These are phyloP conservation scores for Scolecobasidium constrictum DNA, from an alignment of 2,329 filamentous ascomycete species.

Conservation along the genomic window DNA sequence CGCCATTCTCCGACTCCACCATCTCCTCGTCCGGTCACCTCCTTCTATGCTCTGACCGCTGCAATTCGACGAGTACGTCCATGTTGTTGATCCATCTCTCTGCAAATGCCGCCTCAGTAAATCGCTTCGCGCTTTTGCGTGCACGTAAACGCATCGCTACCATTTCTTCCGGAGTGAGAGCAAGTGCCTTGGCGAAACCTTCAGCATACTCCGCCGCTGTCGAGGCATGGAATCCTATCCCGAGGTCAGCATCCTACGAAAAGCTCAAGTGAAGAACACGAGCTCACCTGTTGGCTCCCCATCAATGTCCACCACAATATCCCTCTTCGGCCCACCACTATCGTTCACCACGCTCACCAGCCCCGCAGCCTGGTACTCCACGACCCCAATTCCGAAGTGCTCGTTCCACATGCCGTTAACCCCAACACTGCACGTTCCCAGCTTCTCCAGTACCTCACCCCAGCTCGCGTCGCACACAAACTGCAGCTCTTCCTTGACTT, in stretches of 20 bases:
- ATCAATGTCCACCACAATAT: conserved; percentile 78
- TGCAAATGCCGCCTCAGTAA: conserved; percentile 79
- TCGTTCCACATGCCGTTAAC: conserved; percentile 99
- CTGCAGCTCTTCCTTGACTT: conserved; percentile 71
- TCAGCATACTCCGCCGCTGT: conserved; percentile 69
- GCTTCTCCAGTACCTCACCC: conserved; percentile 72
- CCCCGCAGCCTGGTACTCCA: conserved; percentile 94
- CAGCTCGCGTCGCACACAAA: conserved; percentile 88
- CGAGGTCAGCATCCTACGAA: conserved; percentile 3
- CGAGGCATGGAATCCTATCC: conserved; percentile 69
- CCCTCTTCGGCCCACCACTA: conserved; percentile 82
- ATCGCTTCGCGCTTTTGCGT: conserved; percentile 66
- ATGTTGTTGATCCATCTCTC: conserved; percentile 68
- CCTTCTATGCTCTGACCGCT: no score
- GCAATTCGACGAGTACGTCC: conserved; percentile 53
- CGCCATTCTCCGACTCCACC: no score
- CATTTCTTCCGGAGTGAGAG: conserved; percentile 51
- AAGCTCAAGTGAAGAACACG: background rate
- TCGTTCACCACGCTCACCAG: conserved; percentile 88
- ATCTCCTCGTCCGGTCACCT: no score
- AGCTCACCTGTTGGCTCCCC: conserved; percentile 65
- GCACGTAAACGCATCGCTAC: conserved; percentile 67
- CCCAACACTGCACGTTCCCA: conserved; percentile 67
- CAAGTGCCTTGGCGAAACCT: conserved; percentile 67
- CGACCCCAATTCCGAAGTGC: conserved; percentile 96